Percentiles rank a stretch among this genome's conserved stretches.
phyloP scores from a whole-genome alignment of 2,329 filamentous ascomycete genomes.

The Talaromyces amestolkiae region DNA sequence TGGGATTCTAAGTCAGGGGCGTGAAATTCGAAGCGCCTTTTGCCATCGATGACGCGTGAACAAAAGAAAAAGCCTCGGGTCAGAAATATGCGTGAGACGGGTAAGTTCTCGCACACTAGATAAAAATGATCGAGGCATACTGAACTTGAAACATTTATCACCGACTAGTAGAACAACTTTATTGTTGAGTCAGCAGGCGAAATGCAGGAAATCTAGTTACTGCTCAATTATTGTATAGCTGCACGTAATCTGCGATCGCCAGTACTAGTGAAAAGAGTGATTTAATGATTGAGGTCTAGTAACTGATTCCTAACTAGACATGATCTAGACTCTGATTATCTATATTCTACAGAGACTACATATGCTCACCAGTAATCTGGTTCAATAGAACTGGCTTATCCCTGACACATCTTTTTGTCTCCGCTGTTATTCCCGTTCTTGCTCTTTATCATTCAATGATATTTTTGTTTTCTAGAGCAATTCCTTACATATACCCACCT shows the following conservation, averaged over 20 bases:
- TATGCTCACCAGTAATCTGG: not conserved
- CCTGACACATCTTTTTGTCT: not conserved
- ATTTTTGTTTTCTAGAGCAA: not conserved
- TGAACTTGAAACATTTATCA: not conserved
- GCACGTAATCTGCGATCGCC: not conserved
- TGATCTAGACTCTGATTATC: not conserved
- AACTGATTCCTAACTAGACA: not conserved
- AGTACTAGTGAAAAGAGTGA: not conserved
- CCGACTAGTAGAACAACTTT: not conserved
- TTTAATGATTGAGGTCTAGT: not conserved
- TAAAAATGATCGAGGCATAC: not conserved
- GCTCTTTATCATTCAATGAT: not conserved
- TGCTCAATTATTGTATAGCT: not conserved
- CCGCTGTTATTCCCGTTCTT: not conserved
- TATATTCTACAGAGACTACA: not conserved
- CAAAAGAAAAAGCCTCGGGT: not conserved
- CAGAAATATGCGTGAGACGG: not conserved
- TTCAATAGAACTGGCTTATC: not conserved
- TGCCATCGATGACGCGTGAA: not conserved
- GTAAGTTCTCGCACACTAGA: not conserved
- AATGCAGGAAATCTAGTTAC: not conserved
- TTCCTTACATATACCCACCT: not conserved
- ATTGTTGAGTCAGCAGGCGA: not conserved
- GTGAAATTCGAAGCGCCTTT: not conserved
- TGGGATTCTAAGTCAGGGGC: no score